These are phyloP conservation scores for Diaporthe sp. DNA, from an alignment of 2,329 filamentous ascomycete species.

Conservation along the genomic window DNA sequence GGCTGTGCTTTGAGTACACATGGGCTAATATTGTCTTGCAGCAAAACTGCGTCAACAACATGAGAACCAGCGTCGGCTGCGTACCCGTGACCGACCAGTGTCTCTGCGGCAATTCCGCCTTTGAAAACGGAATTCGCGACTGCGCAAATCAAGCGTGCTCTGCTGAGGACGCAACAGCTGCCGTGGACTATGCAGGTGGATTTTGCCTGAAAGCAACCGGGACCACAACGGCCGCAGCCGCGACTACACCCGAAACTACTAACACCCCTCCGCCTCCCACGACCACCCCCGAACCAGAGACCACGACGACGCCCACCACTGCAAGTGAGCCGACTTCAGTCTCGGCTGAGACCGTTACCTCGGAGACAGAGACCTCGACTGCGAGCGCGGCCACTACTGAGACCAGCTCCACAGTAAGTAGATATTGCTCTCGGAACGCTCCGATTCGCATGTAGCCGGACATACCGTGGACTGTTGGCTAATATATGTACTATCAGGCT, in stretches of 20 bases:
- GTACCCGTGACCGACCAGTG: conserved; percentile 43
- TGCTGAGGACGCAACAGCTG: conserved; percentile 42
- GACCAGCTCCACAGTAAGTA: conserved; percentile 36
- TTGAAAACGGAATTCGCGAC: conserved; percentile 41
- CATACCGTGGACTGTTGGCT: neutral
- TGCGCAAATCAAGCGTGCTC: conserved; percentile 44
- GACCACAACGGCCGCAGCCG: conserved; percentile 16
- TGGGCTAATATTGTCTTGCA: conserved; percentile 6
- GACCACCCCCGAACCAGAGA: conserved; percentile 28
- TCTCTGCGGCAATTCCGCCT: conserved; percentile 45
- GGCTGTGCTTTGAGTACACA: neutral
- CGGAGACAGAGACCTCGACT: conserved; percentile 23
- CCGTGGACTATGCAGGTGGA: conserved; percentile 41
- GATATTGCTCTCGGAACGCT: neutral
- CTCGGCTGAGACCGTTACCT: conserved; percentile 16
- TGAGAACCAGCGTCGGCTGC: conserved; percentile 33
- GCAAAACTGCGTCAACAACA: conserved; percentile 37
- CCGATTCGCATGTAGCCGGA: no score
- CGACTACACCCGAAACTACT: conserved; percentile 22
- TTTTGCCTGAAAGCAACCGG: conserved; percentile 42
- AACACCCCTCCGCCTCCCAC: conserved; percentile 23
- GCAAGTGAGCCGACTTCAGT: conserved; percentile 26
- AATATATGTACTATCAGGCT: conserved; percentile 18
- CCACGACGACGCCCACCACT: conserved; percentile 32
- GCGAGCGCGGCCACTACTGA: conserved; percentile 20